Conservation (phyloP, 192 early-diverging fungal species). For the Radiomyces spectabilis region DNA sequence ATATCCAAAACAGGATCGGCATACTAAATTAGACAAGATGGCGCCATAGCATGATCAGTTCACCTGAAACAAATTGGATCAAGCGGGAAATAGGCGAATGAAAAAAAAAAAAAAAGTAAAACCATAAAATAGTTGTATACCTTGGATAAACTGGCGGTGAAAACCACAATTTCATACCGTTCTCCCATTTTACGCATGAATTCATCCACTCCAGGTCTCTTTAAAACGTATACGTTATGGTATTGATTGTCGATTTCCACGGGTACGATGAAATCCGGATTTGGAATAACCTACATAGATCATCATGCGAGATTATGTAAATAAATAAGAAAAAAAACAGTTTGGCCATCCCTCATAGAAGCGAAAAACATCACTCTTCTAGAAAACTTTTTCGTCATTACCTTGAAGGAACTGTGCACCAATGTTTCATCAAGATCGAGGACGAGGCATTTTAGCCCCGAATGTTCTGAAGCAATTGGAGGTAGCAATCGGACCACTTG, state of each 20-base stretch:
- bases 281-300: constrained; percentile 20
- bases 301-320: not conserved
- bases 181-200: constrained; percentile 73
- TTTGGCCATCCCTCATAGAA: not conserved
- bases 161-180: constrained; percentile 82
- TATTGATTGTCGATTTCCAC: constrained; percentile 73
- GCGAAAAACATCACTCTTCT: not conserved
- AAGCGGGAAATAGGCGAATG: not conserved
- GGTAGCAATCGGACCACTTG: constrained; percentile 46
- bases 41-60: too few species aligned
- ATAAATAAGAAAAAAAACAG: not conserved
- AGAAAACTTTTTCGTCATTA: constrained; percentile 11
- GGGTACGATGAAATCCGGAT: constrained; percentile 77
- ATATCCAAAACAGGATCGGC: constrained; percentile 86
- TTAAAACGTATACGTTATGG: constrained; percentile 84
- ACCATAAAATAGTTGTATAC: constrained; percentile 27
- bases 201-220: constrained; percentile 79
- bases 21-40: constrained; percentile 67
- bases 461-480: constrained; percentile 59
- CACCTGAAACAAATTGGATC: too few species aligned
- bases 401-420: constrained; percentile 94
- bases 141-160: constrained; percentile 78
- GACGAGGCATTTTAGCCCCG: constrained; percentile 85
- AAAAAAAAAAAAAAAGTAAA: not conserved
- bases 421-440: constrained; percentile 97